phyloP scores from a whole-genome alignment of 352 stramenopile species.

The Pythium brachiatum region DNA sequence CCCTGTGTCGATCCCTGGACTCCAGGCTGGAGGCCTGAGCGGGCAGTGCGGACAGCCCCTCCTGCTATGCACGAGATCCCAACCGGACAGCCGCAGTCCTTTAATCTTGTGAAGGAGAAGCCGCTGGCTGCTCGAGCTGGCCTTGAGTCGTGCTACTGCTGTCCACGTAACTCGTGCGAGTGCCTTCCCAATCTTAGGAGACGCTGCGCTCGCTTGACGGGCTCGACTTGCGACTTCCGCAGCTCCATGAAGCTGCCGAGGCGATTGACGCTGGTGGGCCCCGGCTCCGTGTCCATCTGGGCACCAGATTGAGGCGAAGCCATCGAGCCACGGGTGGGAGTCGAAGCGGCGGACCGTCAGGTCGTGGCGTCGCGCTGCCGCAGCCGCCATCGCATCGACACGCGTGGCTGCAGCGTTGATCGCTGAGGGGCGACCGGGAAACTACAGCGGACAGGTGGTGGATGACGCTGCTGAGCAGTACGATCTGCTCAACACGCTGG shows the following conservation, averaged over 20 bases:
- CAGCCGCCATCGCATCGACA: slow-evolving; percentile 29
- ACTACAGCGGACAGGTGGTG: slow-evolving; percentile 12
- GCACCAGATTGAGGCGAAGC: too few relatives aligned
- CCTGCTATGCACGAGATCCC: background rate
- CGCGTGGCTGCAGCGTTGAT: slow-evolving; percentile 21
- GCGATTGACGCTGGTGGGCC: too few relatives aligned
- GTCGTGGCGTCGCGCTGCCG: too few relatives aligned
- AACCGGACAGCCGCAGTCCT: background rate
- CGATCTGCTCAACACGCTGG: slow-evolving; percentile 26
- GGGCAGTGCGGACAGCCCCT: background rate
- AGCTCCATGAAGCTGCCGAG: too few relatives aligned
- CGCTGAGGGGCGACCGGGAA: slow-evolving; percentile 12
- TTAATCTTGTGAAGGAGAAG: background rate
- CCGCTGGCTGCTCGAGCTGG: background rate
- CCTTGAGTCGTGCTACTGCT: too few relatives aligned
- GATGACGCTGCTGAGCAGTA: slow-evolving; percentile 14
- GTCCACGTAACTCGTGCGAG: too few relatives aligned
- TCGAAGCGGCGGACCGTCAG: too few relatives aligned
- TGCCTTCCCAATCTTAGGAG: too few relatives aligned
- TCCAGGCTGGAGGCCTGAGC: background rate
- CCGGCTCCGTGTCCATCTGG: too few relatives aligned
- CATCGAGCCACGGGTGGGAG: too few relatives aligned
- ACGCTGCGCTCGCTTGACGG: too few relatives aligned
- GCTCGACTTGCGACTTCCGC: too few relatives aligned
- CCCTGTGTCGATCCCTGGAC: background rate